Evolutionary conservation across 176 grass and related monocot species (phyloP).

Genomic region (Puccinellia tenuiflora): DNA sequence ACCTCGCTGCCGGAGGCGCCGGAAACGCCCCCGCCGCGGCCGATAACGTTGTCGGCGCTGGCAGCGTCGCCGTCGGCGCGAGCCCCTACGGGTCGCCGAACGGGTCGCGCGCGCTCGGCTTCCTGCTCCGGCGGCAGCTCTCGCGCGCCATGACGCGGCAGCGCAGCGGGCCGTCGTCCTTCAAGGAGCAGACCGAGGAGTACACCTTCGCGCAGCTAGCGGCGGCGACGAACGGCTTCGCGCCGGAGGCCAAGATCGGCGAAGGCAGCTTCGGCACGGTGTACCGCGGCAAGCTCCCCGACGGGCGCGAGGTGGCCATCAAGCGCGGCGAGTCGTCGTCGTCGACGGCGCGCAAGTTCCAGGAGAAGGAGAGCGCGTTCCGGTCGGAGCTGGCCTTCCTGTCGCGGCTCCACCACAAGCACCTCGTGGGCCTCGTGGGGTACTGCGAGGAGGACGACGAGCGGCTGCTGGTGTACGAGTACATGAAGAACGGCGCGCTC

Average conservation of each 20-base stretch:
- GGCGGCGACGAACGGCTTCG: constrained; percentile 61
- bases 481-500: constrained; percentile 94
- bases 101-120: constrained; percentile 23
- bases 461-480: constrained; percentile 86
- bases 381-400: constrained; percentile 87
- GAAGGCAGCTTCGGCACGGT: constrained; percentile 84
- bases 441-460: constrained; percentile 89
- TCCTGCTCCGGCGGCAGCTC: constrained; percentile 58
- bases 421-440: constrained; percentile 72
- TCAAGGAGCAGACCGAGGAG: constrained; percentile 70
- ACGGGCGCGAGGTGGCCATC: constrained; percentile 88
- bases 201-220: constrained; percentile 60
- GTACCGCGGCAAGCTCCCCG: constrained; percentile 72
- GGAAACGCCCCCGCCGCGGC: background rate
- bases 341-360: constrained; percentile 40
- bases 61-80: background rate
- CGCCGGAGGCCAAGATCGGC: constrained; percentile 58
- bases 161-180: constrained; percentile 86
- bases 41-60: background rate
- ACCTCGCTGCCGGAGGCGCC: background rate
- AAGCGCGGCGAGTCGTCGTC: constrained; percentile 67
- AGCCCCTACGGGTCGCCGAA: constrained; percentile 52
- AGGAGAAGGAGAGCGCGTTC: constrained; percentile 95
- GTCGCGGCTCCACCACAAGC: constrained; percentile 92
- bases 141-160: constrained; percentile 83